Evolutionary conservation across 129 eudicot species (phyloP), one percentile per base, ranked within the genome.

Genomic region (Cynara cardunculus): DNA sequence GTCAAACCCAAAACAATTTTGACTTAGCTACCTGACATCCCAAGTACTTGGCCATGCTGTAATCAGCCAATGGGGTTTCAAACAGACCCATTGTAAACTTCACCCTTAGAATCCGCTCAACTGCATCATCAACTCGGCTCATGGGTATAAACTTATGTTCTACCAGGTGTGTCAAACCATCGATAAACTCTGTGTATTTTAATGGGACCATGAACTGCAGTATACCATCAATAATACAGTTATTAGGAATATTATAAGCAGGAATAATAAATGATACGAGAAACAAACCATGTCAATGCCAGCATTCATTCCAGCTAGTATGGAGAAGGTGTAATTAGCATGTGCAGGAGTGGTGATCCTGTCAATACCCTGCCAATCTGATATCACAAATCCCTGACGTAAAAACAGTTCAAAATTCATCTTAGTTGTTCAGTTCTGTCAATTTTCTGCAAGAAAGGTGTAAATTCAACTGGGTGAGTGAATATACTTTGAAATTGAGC

Each of bases 381-480:
- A 83, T 78, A 92, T 92, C 49, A 92, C 97, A 84, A 92, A 90
- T 16, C 97, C 97, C 96, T 92, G 92, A 73, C 72, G 19, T 35
- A 79, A 22, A 37, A 77, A 25, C 25, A 44, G 13, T 64, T 34
- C 8, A 71, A 66, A 53, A 22, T 32, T 27, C 39, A 26, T 61
- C 25, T 34, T 46, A 80, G 18, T 59, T 68, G 11, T 5, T 44
- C 9, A 21, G 14, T 31, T 24, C 46, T 9, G 24, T 21, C 0
- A 2, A 28, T 2, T 24, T 34, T 12, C 32, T 28, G 46, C 13
- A 6, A 65, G 0, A 77, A 22, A 65, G 53, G 61, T 72, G 66
- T 64, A 30, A 80, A 65, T 27, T 65, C 19, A 59, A 73, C 2
- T 14, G 24, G 14, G 71, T 13, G 12, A 69, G 68, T 30, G 72